Base-by-base conservation (phyloP, 2,329 filamentous ascomycete genomes). In the Pseudopyricularia cyperi region DNA sequence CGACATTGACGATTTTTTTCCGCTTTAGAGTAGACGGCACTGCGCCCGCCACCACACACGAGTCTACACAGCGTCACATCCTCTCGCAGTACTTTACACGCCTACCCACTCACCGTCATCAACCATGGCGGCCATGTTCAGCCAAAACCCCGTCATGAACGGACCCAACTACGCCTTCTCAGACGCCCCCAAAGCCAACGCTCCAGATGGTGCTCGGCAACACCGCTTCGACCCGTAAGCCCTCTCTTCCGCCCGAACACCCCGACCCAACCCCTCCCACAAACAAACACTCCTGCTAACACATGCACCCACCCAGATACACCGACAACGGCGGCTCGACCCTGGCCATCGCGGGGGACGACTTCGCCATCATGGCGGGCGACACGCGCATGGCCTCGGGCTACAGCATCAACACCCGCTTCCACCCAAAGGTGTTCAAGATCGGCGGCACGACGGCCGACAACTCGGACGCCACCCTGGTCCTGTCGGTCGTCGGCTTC, bases 321-420 rank as follows among this genome's bases (percentile, higher is more conserved):
- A 94, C 93, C 59, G 91, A 98, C 75, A 98, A 98, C 68, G 93
- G 93, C 61, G 93, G 93, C 60, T 95, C 89, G 55, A 97, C 93
- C 52, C 81, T 98, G 53, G 93, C 89, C 63, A 97, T 98, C 68
- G 85, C 89, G 37, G 93, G 94, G 60, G 82, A 83, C 65, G 87
- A 94, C 74, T 98, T 97, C 75, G 82, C 89, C 65, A 94, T 98
- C 72, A 82, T 98, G 67, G 93, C 93, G 46, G 93, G 94, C 71
- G 93, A 98, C 74, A 98, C 93, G 61, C 87, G 93, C 66, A 88
- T 89, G 64, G 95, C 90, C 52, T 86, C 87, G 58, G 93, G 94
- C 66, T 98, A 95, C 82, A 96, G 86, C 77, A 98, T 98, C 83
- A 96, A 98, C 81, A 90, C 90, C 54, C 87, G 93, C 63, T 91